Base-by-base conservation (phyloP, 805 yeast genomes). In the Citeromyces matritensis region DNA sequence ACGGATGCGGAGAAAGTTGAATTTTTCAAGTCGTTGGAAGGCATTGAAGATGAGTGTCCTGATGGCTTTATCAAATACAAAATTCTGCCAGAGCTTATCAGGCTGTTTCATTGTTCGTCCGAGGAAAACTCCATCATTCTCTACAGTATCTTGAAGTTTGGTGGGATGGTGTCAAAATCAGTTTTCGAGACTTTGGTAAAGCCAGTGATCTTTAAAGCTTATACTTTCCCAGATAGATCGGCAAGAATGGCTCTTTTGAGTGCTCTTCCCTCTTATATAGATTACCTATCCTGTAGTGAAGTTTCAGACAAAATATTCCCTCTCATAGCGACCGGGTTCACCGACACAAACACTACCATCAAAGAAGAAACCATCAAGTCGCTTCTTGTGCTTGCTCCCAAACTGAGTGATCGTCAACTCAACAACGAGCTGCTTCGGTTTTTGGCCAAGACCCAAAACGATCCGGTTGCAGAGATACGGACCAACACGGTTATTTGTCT, bases 371-470 rank as follows among this genome's bases (percentile, higher is more conserved):
- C 96, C 0, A 58, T 88, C 25, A 77, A 75, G 30, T 69, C 84
- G 3, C 55, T 69, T 12, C 57, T 72, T 3, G 45, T 47, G 6
- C 55, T 86, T 17, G 70, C 75, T 1, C 69, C 73, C 13, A 72
- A 71, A 42, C 63, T 88, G 2, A 66, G 81, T 0, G 82, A 74
- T 25, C 66, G 94, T 34, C 94, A 81, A 48, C 58, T 86, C 30
- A 88, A 88, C 49, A 85, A 85, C 44, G 97, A 91, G 30, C 55
- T 88, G 14, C 56, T 88, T 33, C 66, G 93, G 40, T 65, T 71
- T 33, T 57, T 88, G 33, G 97, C 97, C 0, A 81, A 75, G 42
- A 64, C 84, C 7, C 94, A 83, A 47, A 68, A 63, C 49, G 95
- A 84, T 47, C 72, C 71, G 4, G 71, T 69, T 31, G 76, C 88